These are phyloP conservation scores for Ephemerocybe angulata DNA, from an alignment of 768 basidiomycete species.

Conservation along the genomic window DNA sequence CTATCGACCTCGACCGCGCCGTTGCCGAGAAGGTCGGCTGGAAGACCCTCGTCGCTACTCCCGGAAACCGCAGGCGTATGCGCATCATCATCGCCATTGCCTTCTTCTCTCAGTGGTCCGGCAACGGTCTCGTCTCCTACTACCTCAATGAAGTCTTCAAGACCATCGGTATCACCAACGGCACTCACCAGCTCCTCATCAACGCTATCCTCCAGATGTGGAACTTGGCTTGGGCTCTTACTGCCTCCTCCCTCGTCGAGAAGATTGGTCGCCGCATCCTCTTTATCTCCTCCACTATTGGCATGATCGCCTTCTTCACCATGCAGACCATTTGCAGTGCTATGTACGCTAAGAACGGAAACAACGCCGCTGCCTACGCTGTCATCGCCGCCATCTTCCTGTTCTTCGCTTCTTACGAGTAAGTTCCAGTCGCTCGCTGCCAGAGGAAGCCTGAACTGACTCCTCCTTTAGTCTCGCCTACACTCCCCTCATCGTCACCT, in stretches of 20 bases:
- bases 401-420: slow-evolving; percentile 77
- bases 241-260: slow-evolving; percentile 45
- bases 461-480: slow-evolving; percentile 63
- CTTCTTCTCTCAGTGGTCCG: slow-evolving; percentile 86
- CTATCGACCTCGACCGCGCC: slow-evolving; percentile 64
- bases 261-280: slow-evolving; percentile 65
- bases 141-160: slow-evolving; percentile 74
- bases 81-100: slow-evolving; percentile 72
- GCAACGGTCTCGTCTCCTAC: slow-evolving; percentile 80
- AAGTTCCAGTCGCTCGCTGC: slow-evolving; percentile 17
- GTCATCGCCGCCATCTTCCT: slow-evolving; percentile 84
- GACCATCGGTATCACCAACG: slow-evolving; percentile 60
- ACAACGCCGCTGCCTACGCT: slow-evolving; percentile 52
- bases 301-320: slow-evolving; percentile 66
- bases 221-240: slow-evolving; percentile 52
- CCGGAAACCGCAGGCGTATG: slow-evolving; percentile 75
- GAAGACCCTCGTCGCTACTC: slow-evolving; percentile 61
- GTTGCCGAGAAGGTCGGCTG: slow-evolving; percentile 61
- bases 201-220: slow-evolving; percentile 84
- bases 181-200: slow-evolving; percentile 69
- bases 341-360: slow-evolving; percentile 42
- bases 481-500: slow-evolving; percentile 81
- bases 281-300: slow-evolving; percentile 54
- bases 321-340: slow-evolving; percentile 68
- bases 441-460: not conserved